Conservation (phyloP, 768 basidiomycete species). For the Heimioporus sp. region DNA sequence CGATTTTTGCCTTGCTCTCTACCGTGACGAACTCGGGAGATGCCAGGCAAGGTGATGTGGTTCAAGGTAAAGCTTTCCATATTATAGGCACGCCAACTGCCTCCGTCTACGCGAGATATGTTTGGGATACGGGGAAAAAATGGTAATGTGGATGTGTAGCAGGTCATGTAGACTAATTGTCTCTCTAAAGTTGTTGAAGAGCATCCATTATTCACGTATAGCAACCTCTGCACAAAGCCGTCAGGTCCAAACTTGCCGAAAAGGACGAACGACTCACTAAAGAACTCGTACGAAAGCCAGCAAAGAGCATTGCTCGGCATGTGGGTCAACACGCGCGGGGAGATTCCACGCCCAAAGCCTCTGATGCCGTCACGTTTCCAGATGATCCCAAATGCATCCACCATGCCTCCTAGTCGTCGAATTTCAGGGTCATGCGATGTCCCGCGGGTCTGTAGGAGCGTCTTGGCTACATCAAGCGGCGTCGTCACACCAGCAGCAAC, state of each 20-base stretch:
- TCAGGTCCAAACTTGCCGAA: conserved; percentile 6
- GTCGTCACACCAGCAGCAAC: conserved; percentile 95
- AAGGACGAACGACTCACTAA: conserved; percentile 64
- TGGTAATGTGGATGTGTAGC: conserved; percentile 6
- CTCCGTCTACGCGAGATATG: background rate
- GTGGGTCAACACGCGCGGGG: conserved; percentile 89
- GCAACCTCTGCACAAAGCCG: conserved; percentile 50
- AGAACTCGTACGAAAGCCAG: conserved; percentile 98
- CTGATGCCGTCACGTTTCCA: conserved; percentile 80
- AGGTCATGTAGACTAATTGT: no score
- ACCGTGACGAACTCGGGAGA: no score
- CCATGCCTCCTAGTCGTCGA: conserved; percentile 78
- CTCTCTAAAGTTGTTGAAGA: conserved; percentile 14
- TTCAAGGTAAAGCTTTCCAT: no score
- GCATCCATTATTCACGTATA: conserved; percentile 45
- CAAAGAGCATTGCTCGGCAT: conserved; percentile 97
- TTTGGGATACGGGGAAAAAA: conserved; percentile 2
- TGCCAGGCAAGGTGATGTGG: no score
- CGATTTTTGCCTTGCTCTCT: no score
- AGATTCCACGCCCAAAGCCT: conserved; percentile 84
- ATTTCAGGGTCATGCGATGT: conserved; percentile 85
- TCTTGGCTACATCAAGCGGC: conserved; percentile 97
- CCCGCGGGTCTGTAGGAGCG: conserved; percentile 92
- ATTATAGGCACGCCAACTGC: background rate
- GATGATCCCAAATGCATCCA: conserved; percentile 86